A percentile compares a stretch with the other conserved stretches of the same genome.
phyloP scores from a whole-genome alignment of 768 basidiomycete genomes.

The Boletus speciosus region DNA sequence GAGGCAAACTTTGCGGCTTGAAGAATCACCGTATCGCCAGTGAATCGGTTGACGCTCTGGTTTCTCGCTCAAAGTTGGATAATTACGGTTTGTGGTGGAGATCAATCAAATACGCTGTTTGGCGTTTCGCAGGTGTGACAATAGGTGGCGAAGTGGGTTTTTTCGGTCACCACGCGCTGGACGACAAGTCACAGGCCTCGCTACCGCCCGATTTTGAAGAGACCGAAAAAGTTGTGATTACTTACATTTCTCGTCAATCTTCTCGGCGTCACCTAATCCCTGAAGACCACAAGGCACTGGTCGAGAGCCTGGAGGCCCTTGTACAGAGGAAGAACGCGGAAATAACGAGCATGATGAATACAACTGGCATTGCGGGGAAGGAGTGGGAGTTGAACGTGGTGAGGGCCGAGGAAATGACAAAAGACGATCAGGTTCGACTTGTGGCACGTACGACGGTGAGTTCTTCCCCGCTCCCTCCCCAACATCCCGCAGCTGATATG shows the following conservation, averaged over 20 bases:
- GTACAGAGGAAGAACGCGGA: constrained; percentile 36
- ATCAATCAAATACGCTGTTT: constrained; percentile 60
- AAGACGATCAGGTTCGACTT: constrained; percentile 71
- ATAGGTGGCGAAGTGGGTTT: constrained; percentile 33
- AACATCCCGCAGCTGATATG: not conserved
- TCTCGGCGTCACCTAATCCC: constrained; percentile 46
- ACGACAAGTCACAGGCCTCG: not conserved
- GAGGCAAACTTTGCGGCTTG: constrained; percentile 59
- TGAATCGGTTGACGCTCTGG: constrained; percentile 58
- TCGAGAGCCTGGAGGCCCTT: constrained; percentile 50
- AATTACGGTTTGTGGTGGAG: constrained; percentile 68
- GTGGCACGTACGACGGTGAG: constrained; percentile 69
- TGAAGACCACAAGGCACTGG: constrained; percentile 54
- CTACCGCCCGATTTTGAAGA: constrained; percentile 29
- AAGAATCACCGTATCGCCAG: constrained; percentile 71
- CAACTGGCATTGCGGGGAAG: constrained; percentile 10
- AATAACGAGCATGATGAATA: not conserved
- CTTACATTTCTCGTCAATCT: constrained; percentile 71
- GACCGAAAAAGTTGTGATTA: constrained; percentile 57
- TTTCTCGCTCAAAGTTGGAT: constrained; percentile 32
- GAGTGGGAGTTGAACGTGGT: constrained; percentile 62
- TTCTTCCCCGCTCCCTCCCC: not conserved
- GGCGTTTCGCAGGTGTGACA: constrained; percentile 60
- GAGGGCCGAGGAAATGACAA: constrained; percentile 60
- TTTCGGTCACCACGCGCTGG: constrained; percentile 1